Evolutionary conservation across 2,329 filamentous ascomycete species (phyloP).

Genomic region (Paradendryphiella salina): DNA sequence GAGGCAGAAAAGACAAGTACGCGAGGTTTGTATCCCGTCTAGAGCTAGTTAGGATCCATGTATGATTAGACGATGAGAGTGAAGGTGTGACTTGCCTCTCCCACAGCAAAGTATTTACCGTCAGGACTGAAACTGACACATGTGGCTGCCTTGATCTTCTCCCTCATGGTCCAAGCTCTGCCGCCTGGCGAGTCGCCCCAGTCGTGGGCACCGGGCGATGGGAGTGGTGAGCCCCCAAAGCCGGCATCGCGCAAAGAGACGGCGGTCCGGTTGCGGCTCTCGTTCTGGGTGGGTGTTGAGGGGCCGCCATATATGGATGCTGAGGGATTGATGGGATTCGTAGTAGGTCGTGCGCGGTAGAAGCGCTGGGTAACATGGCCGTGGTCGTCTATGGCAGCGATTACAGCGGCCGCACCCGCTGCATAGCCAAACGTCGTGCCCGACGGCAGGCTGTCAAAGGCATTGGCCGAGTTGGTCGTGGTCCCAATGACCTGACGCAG

Average conservation of each 20-base stretch:
- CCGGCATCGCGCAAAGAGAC: constrained; percentile 55
- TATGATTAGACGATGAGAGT: not conserved
- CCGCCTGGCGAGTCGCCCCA: constrained; percentile 62
- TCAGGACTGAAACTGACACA: constrained; percentile 87
- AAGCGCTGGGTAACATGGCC: constrained; percentile 74
- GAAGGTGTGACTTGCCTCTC: constrained; percentile 62
- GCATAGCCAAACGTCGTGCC: constrained; percentile 80
- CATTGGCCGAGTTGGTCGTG: constrained; percentile 80
- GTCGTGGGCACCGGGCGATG: constrained; percentile 54
- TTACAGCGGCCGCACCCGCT: constrained; percentile 89
- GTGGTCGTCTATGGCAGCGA: constrained; percentile 75
- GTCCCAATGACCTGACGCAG: constrained; percentile 88
- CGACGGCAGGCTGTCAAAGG: constrained; percentile 78
- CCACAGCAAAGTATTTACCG: constrained; percentile 84
- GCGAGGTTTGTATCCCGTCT: constrained; percentile 88
- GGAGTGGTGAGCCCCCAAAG: constrained; percentile 49
- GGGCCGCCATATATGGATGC: constrained; percentile 56
- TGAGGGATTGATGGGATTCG: constrained; percentile 67
- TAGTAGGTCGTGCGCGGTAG: constrained; percentile 78
- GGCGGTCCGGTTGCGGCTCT: constrained; percentile 63
- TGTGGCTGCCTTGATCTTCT: constrained; percentile 91
- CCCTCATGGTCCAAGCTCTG: constrained; percentile 83
- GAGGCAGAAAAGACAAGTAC: constrained; percentile 85
- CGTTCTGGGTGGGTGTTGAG: constrained; percentile 58
- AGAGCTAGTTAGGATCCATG: constrained; percentile 34